Base-by-base conservation (phyloP, 768 basidiomycete genomes). In the Termitomyces sp. region DNA sequence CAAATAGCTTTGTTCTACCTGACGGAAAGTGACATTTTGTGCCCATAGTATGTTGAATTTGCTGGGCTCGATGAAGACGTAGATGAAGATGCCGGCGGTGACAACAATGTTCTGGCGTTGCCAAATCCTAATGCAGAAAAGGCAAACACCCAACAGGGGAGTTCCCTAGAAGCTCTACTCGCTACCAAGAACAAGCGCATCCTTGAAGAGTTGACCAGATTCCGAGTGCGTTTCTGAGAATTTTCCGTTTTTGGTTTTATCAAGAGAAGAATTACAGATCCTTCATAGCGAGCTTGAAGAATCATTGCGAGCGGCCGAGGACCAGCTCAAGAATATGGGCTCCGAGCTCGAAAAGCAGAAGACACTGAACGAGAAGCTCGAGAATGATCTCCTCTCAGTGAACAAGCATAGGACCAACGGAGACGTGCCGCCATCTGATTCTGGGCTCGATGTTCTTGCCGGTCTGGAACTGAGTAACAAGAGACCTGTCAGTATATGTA, bases 141-240 rank as follows among this genome's bases (percentile, higher is more conserved):
- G 70, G 85, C 87, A 22, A 92, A 90, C 63, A 80, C 74, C 1
- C 84, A 88, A 48, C 84, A 84, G 22, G 89, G 86, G 27, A 88
- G 88, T 69, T 93, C 95, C 0, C 82, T 99, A 1, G 96, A 99
- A 72, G 85, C 85, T 34, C 85, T 98, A 5, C 82, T 99, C 36
- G 93, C 95, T 5, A 87, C 83, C 42, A 98, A 98, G 79, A 99
- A 98, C 74, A 92, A 93, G 68, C 85, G 89, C 46, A 83, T 98
- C 20, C 79, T 93, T 47, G 95, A 98, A 65, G 94, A 98, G 67
- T 76, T 98, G 55, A 97, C 96, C 6, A 93, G 87, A 65, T 87
- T 97, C 68, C 78, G 96, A 61, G 95, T 93, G 65, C 9, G 83
- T 58, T 24, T 34, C 22, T 37, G 59, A 42, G 34, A 39, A 44